Conservation (phyloP, 176 grass and related monocot species). For the Raddia distichophylla region DNA sequence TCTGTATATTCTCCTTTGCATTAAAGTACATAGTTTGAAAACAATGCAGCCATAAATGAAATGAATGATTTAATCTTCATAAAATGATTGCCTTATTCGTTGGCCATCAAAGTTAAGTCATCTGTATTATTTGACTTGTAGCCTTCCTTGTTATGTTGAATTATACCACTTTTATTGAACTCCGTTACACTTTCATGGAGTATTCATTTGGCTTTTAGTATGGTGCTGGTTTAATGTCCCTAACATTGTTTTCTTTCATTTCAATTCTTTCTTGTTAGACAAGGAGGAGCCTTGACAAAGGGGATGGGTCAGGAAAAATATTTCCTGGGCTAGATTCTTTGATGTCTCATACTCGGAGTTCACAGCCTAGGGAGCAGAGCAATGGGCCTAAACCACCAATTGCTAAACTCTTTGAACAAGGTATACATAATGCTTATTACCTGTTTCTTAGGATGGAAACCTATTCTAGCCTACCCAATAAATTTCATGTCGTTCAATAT, state of each 20-base stretch:
- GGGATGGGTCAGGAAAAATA: constrained; percentile 81
- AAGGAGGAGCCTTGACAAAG: constrained; percentile 83
- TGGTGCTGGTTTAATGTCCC: constrained; percentile 13
- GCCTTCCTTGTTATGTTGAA: background rate
- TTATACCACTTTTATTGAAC: background rate
- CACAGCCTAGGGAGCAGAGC: constrained; percentile 78
- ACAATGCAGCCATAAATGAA: background rate
- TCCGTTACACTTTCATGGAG: background rate
- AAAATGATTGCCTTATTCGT: background rate
- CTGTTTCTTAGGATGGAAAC: constrained; percentile 29
- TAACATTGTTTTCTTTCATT: constrained; percentile 31
- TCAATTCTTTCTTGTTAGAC: constrained; percentile 57
- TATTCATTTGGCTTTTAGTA: constrained; percentile 31
- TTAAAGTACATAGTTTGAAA: constrained; percentile 20
- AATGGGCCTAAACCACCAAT: constrained; percentile 86
- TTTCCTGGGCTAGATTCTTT: constrained; percentile 93
- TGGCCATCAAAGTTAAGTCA: constrained; percentile 1
- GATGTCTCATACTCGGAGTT: constrained; percentile 76
- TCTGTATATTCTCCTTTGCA: constrained; percentile 16
- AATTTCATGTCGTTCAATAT: background rate
- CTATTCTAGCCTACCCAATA: constrained; percentile 9
- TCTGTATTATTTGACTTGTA: background rate
- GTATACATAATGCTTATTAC: constrained; percentile 47
- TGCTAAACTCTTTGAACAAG: constrained; percentile 97
- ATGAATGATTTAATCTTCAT: background rate